Percentiles rank a stretch among this genome's conserved stretches.
phyloP scores from a whole-genome alignment of 352 stramenopile species.

The Globisporangium paddicum region DNA sequence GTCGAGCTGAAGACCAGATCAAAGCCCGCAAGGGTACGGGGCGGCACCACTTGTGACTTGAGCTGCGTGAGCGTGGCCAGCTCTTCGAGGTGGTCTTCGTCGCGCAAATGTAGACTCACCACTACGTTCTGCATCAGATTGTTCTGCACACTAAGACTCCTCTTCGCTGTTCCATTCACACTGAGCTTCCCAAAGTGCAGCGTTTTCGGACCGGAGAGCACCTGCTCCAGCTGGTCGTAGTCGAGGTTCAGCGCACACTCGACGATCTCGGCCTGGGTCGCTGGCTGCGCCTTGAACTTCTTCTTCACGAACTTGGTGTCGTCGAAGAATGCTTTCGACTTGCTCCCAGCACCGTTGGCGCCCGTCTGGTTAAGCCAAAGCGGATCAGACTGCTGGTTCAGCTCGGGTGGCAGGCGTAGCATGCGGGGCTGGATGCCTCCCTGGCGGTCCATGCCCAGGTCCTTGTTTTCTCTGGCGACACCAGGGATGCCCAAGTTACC shows the following conservation, averaged over 20 bases:
- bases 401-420: conserved; percentile 37
- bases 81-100: conserved; percentile 46
- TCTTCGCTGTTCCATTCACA: conserved; percentile 74
- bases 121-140: conserved; percentile 79
- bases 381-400: conserved; percentile 37
- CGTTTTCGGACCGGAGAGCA: conserved; percentile 67
- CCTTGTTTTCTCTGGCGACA: conserved; percentile 24
- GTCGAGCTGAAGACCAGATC: conserved; percentile 83
- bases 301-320: conserved; percentile 89
- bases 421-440: conserved; percentile 39
- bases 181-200: conserved; percentile 92
- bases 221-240: conserved; percentile 71
- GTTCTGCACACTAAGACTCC: conserved; percentile 89
- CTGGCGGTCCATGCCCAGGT: conserved; percentile 58
- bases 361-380: conserved; percentile 54
- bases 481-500: conserved; percentile 22
- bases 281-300: conserved; percentile 88
- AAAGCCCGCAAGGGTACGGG: conserved; percentile 78
- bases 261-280: conserved; percentile 87
- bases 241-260: conserved; percentile 75
- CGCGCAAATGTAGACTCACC: conserved; percentile 47
- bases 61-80: conserved; percentile 46
- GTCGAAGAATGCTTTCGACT: conserved; percentile 60
- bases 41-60: conserved; percentile 83
- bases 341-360: conserved; percentile 14